Conservation (phyloP, 1,284 basidiomycete genomes). For the Stereum hirsutum region DNA sequence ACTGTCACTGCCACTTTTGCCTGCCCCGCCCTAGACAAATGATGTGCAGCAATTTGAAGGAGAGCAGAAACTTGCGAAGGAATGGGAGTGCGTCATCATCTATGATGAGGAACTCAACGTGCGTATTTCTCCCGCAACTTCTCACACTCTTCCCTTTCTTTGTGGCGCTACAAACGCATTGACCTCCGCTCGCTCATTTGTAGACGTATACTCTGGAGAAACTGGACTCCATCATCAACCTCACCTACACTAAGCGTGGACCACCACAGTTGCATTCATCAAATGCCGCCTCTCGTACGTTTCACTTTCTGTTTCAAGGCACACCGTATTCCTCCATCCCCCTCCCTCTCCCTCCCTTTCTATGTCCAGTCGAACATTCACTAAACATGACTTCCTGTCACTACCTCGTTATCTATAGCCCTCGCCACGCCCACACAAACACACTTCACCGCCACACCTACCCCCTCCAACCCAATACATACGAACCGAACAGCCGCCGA, state of each 20-base stretch:
- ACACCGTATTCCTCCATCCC: no score
- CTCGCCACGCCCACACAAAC: constrained; percentile 14
- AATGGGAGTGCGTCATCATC: constrained; percentile 66
- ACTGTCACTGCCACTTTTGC: not conserved
- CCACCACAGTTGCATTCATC: constrained; percentile 24
- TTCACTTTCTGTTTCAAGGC: not conserved
- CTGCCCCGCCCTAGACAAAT: constrained; percentile 20
- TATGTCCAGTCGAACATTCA: no score
- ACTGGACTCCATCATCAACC: constrained; percentile 50
- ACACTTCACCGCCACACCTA: constrained; percentile 9
- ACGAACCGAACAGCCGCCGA: constrained; percentile 11
- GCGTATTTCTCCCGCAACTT: constrained; percentile 18
- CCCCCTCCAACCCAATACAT: no score
- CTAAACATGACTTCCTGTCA: not conserved
- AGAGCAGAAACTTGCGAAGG: constrained; percentile 44
- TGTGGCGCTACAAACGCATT: no score
- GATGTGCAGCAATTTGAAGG: constrained; percentile 54
- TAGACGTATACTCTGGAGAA: constrained; percentile 70
- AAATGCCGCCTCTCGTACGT: constrained; percentile 33
- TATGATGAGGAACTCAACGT: constrained; percentile 66
- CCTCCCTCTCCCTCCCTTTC: no score
- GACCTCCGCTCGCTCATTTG: not conserved
- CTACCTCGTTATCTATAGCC: not conserved
- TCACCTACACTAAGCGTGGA: constrained; percentile 42
- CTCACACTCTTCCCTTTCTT: not conserved